Conservation (phyloP, 2,329 filamentous ascomycete genomes). For the Metarhizium anisopliae region DNA sequence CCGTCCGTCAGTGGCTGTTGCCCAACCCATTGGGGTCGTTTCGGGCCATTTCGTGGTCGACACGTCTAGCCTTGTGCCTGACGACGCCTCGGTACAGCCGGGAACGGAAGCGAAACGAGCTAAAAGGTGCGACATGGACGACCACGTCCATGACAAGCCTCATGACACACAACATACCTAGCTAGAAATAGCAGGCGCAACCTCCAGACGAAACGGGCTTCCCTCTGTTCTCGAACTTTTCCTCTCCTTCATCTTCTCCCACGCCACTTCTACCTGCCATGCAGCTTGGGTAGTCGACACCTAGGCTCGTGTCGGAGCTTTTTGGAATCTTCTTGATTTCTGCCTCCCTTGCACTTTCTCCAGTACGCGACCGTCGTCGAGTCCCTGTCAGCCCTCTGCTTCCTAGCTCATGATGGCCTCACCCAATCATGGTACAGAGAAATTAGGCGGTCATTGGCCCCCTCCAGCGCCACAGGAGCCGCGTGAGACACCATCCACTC, state of each 20-base stretch:
- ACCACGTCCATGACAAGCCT: background rate
- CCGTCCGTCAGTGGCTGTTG: too few relatives aligned
- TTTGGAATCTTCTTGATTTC: background rate
- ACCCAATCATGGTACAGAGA: background rate
- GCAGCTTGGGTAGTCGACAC: background rate
- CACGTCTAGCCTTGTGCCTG: background rate
- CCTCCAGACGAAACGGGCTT: background rate
- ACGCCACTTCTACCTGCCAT: background rate
- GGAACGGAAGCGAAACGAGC: background rate
- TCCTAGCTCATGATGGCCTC: conserved; percentile 6
- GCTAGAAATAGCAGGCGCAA: background rate
- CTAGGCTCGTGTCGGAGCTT: background rate
- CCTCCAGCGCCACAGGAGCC: background rate
- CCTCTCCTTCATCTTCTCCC: background rate
- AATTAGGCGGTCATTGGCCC: conserved; percentile 1
- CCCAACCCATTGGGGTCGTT: background rate
- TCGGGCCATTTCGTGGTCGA: background rate
- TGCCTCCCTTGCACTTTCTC: background rate
- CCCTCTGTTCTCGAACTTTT: background rate
- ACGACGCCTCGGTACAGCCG: background rate
- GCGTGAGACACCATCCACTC: background rate
- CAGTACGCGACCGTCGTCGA: background rate
- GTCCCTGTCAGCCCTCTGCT: background rate
- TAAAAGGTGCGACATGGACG: background rate
- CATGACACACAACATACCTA: background rate